Base-by-base conservation (phyloP, 805 yeast genomes). In the Barnettozyma californica region DNA sequence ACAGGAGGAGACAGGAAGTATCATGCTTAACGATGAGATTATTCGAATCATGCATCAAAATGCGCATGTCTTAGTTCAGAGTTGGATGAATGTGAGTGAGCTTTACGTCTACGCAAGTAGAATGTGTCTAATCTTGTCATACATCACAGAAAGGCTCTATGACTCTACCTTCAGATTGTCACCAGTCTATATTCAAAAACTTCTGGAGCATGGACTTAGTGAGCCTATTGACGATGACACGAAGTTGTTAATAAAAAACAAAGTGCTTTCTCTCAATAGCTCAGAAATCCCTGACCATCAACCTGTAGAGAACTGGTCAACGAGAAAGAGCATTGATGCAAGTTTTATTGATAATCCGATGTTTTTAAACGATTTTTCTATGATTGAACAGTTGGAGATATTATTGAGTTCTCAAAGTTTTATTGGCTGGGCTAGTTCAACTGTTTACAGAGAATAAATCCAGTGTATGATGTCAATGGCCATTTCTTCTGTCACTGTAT, bases 401-500 rank as follows among this genome's bases (percentile, higher is more conserved):
- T 23, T 46, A 38, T 21, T 46, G 21, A 26, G 43, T 14, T 35
- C 42, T 8, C 36, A 46, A n/a, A 35, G 18, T 13, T 41, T 46
- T 29, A 33, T n/a, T 9, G 29, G 7, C 40, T 35, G 23, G 29
- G 13, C 21, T 36, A 33, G 29, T 21, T 29, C 20, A 14, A 7
- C 8, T 8, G 20, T 9, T 21, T 50, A 43, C 37, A 54, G 40
- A 19, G 23, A 18, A 44, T 49, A 44, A 43, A 59, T 9, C 59
- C 63, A 49, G 16, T 40, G 27, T 16, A 51, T 11, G n/a, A 62
- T 39, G 48, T 56, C 53, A 23, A 31, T 19, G 8, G 50, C 34
- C 62, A 58, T 58, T 3, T 51, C 53, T 10, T 51, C 51, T 2
- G 50, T 51, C 4, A 57, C 60, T 2, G 47, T 39, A 39, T 59